A percentile compares a stretch with the other conserved stretches of the same genome.
These are phyloP conservation scores for Solanum raphanifolium DNA, from an alignment of 257 asterid species.

Conservation along the genomic window DNA sequence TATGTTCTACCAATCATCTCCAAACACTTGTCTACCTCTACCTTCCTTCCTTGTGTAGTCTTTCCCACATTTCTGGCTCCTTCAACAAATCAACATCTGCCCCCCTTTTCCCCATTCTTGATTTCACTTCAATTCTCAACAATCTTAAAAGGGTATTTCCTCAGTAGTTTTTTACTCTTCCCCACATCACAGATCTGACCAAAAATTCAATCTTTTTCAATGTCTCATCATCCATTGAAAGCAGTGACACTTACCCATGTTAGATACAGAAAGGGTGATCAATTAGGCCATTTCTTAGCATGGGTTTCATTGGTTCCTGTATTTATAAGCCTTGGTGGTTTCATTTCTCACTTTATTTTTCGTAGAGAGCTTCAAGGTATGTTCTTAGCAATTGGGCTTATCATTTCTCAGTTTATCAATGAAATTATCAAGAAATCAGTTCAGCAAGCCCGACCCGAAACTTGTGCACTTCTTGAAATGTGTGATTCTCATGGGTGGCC, in stretches of 20 bases:
- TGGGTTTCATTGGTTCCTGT: slow-evolving; percentile 85
- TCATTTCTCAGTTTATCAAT: slow-evolving; percentile 70
- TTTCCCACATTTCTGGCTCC: not conserved
- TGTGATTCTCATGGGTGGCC: slow-evolving; percentile 99
- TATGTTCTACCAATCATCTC: not conserved
- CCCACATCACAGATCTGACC: not conserved
- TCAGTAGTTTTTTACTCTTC: not conserved
- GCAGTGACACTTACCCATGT: slow-evolving; percentile 87
- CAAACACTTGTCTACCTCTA: not conserved
- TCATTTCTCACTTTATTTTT: slow-evolving; percentile 76
- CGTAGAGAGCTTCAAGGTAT: slow-evolving; percentile 91
- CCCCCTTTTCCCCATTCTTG: not conserved
- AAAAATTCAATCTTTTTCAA: not conserved
- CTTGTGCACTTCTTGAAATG: slow-evolving; percentile 70
- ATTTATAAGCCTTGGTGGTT: slow-evolving; percentile 83
- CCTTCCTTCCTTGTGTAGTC: not conserved
- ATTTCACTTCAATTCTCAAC: not conserved
- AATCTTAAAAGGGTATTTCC: not conserved
- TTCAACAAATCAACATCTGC: not conserved
- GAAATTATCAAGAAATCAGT: slow-evolving; percentile 61
- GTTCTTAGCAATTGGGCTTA: slow-evolving; percentile 73
- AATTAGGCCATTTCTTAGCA: slow-evolving; percentile 59
- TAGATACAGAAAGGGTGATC: slow-evolving; percentile 68
- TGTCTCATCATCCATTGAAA: slow-evolving; percentile 28
- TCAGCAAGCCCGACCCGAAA: slow-evolving; percentile 84